A percentile compares a stretch with the other conserved stretches of the same genome.
phyloP scores from a whole-genome alignment of 108 stramenopile species.

The Skeletonema potamos region DNA sequence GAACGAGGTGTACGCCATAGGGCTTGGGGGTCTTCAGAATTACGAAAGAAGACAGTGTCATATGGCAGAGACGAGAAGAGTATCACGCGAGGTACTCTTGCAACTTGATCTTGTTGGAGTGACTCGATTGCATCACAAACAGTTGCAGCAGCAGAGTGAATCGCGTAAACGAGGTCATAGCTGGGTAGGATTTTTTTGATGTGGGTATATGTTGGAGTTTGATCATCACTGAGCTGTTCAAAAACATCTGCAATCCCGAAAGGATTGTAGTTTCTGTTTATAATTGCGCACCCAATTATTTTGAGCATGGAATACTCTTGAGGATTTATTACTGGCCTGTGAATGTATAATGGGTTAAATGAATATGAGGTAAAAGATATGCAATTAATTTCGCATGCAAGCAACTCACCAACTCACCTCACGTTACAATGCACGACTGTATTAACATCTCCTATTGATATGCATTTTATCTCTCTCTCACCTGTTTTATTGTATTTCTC shows the following conservation, averaged over 20 bases:
- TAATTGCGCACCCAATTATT: background rate
- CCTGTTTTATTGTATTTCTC: background rate
- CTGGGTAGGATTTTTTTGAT: background rate
- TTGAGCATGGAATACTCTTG: background rate
- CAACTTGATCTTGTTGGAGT: background rate
- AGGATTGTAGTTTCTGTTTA: constrained; percentile 4
- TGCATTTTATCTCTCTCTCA: background rate
- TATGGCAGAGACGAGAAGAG: constrained; percentile 20
- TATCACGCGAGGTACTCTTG: background rate
- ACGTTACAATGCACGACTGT: background rate
- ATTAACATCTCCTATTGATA: background rate
- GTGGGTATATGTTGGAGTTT: background rate
- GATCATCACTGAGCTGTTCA: constrained; percentile 11
- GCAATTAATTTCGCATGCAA: background rate
- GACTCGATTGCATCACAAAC: constrained; percentile 22
- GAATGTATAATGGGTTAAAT: background rate
- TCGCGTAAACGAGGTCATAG: constrained; percentile 6
- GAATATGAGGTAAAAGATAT: background rate
- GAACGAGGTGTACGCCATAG: constrained; percentile 9
- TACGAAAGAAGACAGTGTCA: constrained; percentile 6
- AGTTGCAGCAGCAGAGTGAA: constrained; percentile 11
- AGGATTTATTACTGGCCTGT: background rate
- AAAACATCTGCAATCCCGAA: background rate
- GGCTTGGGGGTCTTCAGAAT: background rate
- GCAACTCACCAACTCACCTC: background rate